These are phyloP conservation scores for Phaeosphaeria sp. DNA, from an alignment of 2,329 filamentous ascomycete species.

Conservation along the genomic window DNA sequence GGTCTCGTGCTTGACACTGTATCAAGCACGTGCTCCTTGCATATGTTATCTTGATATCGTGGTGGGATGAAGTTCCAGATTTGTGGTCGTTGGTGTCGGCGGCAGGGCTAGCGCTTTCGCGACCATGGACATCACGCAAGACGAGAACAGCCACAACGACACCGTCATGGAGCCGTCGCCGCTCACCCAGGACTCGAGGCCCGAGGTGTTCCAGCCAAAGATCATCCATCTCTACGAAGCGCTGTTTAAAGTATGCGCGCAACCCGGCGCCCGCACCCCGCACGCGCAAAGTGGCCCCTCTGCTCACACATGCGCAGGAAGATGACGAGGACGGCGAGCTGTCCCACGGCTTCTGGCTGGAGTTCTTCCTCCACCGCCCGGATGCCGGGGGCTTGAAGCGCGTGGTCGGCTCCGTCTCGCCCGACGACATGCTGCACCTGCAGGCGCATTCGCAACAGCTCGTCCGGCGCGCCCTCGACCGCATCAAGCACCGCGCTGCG, in stretches of 20 bases:
- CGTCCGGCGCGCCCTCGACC: slow-evolving; percentile 74
- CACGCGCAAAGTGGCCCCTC: not conserved
- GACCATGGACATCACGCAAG: not conserved
- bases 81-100: slow-evolving; percentile 4
- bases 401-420: slow-evolving; percentile 72
- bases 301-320: slow-evolving; percentile 48
- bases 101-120: not conserved
- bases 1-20: not conserved
- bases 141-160: not conserved
- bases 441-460: slow-evolving; percentile 80
- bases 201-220: slow-evolving; percentile 92
- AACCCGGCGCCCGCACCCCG: not conserved
- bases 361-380: slow-evolving; percentile 90
- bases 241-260: slow-evolving; percentile 68
- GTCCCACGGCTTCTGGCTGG: slow-evolving; percentile 91
- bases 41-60: too few species aligned
- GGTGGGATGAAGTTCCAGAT: not conserved
- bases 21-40: not conserved
- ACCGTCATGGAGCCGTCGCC: slow-evolving; percentile 82
- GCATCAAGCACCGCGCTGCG: slow-evolving; percentile 67
- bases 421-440: slow-evolving; percentile 77
- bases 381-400: slow-evolving; percentile 72
- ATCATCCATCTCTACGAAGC: slow-evolving; percentile 88
- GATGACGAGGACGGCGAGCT: slow-evolving; percentile 69
- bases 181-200: slow-evolving; percentile 88